A percentile compares a stretch with the other conserved stretches of the same genome.
phyloP scores from a whole-genome alignment of 2,329 filamentous ascomycete species.

The Ophiostoma himal-ulmi region DNA sequence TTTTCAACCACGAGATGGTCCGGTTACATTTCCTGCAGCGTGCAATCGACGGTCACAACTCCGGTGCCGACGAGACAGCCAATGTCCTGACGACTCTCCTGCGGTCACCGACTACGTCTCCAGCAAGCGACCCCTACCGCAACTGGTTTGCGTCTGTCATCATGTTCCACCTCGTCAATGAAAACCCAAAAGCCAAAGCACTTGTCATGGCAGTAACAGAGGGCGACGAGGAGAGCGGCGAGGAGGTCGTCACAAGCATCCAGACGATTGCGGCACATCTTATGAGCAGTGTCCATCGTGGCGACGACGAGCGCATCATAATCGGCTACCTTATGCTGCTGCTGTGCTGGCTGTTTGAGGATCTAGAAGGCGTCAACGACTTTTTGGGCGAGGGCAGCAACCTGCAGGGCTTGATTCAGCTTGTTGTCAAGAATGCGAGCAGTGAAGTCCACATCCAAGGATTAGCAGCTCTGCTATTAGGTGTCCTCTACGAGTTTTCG shows the following conservation, averaged over 20 bases:
- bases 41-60: slow-evolving; percentile 80
- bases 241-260: slow-evolving; percentile 92
- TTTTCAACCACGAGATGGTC: slow-evolving; percentile 73
- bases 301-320: slow-evolving; percentile 70
- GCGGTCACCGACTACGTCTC: slow-evolving; percentile 54
- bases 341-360: slow-evolving; percentile 85
- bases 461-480: slow-evolving; percentile 75
- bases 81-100: slow-evolving; percentile 85
- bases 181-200: slow-evolving; percentile 71
- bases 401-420: slow-evolving; percentile 77
- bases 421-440: slow-evolving; percentile 56
- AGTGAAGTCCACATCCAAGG: slow-evolving; percentile 69
- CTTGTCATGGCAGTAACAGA: slow-evolving; percentile 78
- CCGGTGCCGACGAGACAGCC: slow-evolving; percentile 71
- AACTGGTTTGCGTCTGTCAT: slow-evolving; percentile 86
- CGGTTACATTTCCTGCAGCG: slow-evolving; percentile 78
- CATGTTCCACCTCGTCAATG: slow-evolving; percentile 76
- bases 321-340: slow-evolving; percentile 88
- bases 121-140: slow-evolving; percentile 74
- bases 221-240: slow-evolving; percentile 79
- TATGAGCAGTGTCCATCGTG: slow-evolving; percentile 68
- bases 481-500: slow-evolving; percentile 92
- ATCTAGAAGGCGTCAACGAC: slow-evolving; percentile 85
- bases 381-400: slow-evolving; percentile 89
- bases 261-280: slow-evolving; percentile 83